Evolutionary conservation across 2,329 filamentous ascomycete species (phyloP), one percentile per base, ranked within the genome.

Genomic region (Verticillium longisporum): DNA sequence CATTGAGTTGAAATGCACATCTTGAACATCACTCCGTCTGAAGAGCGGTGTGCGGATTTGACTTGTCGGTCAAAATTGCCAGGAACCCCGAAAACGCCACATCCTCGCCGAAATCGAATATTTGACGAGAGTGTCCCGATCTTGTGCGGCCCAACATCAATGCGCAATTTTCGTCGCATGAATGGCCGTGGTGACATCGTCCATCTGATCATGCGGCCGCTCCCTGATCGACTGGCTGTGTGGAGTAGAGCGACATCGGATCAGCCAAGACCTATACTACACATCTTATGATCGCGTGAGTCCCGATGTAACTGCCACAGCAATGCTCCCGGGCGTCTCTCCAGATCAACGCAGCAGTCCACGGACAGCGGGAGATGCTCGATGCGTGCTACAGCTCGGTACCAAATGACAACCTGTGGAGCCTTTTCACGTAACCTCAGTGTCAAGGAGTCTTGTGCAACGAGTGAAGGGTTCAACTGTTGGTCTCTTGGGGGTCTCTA

Each of bases 191-290:
- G 41, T 50, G n/a, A 50, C 41, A 50, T 7, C 55, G 36, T 36
- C 60, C 41, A 45, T 58, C 50, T 37, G 41, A 13, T 58, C 5
- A 32, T 10, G 53, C 61, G 57, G 55, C 61, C 58, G 55, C 55
- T 60, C 45, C 61, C 21, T 61, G 59, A 62, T 55, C 61, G 62
- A 57, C 55, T 56, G 38, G 33, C 37, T 60, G 59, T 50, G 41
- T 50, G 41, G 41, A 50, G 6, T 21, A 50, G 41, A 10, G 6
- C 7, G 41, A n/a, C n/a, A 26, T 50, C 9, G 9, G 18, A 50
- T 21, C n/a, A 50, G n/a, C n/a, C 26, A 26, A 26, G 2, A 26
- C 26, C 26, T 50, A 50, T 50, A 26, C 41, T n/a, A 26, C 41
- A 50, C 41, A 26, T 50, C 41, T 26, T 50, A 50, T 26, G 41